Evolutionary conservation across 305 asterid species (phyloP).

Genomic region (Fraxinus sp.): DNA sequence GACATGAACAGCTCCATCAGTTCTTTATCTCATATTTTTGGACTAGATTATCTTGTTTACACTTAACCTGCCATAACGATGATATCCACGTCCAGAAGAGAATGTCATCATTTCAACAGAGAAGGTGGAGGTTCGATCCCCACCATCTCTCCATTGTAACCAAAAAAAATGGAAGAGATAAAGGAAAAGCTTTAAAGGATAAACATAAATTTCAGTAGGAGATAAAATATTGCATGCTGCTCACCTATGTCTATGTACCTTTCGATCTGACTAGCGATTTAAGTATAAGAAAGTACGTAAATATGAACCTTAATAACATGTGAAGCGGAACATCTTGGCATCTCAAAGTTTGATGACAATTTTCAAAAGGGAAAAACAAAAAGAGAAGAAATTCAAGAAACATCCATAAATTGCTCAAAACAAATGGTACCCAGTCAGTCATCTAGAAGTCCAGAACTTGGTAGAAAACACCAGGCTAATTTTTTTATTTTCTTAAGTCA

Average conservation of each 20-base stretch:
- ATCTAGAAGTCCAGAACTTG: not conserved
- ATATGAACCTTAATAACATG: not conserved
- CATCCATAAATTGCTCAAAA: not conserved
- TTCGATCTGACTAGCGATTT: not conserved
- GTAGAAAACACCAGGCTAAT: not conserved
- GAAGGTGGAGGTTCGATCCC: too few species aligned
- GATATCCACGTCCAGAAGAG: constrained; percentile 17
- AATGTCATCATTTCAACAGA: not conserved
- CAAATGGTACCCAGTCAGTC: not conserved
- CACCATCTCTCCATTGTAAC: too few species aligned
- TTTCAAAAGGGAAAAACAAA: not conserved
- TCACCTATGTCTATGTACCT: not conserved
- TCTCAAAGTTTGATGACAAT: not conserved
- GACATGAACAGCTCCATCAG: too few species aligned
- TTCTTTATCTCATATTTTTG: too few species aligned
- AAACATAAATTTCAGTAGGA: too few species aligned
- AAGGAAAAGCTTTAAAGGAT: too few species aligned
- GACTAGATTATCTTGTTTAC: too few species aligned
- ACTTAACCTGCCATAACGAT: not conserved
- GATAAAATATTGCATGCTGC: not conserved
- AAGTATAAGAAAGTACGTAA: not conserved
- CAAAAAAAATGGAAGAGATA: too few species aligned
- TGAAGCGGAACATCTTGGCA: not conserved
- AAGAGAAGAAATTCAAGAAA: not conserved
- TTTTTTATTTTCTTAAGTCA: not conserved